phyloP scores from a whole-genome alignment of 140 eudicot species.

The Flaveria floridana region DNA sequence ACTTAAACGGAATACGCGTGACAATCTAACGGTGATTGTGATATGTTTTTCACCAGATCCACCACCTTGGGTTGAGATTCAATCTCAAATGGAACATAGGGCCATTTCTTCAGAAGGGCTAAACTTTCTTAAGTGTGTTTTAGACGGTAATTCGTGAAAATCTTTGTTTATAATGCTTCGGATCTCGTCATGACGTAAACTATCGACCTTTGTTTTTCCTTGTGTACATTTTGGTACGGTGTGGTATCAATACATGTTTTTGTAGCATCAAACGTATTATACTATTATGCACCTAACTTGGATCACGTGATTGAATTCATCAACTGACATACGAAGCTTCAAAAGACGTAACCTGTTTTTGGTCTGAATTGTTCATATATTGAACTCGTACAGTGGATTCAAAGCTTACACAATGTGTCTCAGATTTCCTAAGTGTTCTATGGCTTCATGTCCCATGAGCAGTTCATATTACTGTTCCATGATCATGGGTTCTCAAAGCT shows the following conservation, averaged over 20 bases:
- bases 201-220: background rate
- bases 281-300: background rate
- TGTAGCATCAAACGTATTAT: background rate
- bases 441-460: background rate
- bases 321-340: background rate
- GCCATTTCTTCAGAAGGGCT: conserved; percentile 71
- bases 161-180: conserved; percentile 23
- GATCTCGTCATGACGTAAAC: conserved; percentile 15
- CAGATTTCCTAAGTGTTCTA: conserved; percentile 18
- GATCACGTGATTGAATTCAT: background rate
- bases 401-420: conserved; percentile 17
- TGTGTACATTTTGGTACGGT: conserved; percentile 37
- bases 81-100: conserved; percentile 45
- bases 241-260: conserved; percentile 27
- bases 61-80: conserved; percentile 70
- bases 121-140: conserved; percentile 58
- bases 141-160: conserved; percentile 42
- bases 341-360: background rate
- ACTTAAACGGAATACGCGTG: conserved; percentile 58
- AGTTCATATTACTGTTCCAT: conserved; percentile 6
- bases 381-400: conserved; percentile 9
- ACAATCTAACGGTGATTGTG: conserved; percentile 66
- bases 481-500: conserved; percentile 44
- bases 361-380: conserved; percentile 6
- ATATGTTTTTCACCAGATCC: conserved; percentile 76